A percentile compares a stretch with the other conserved stretches of the same genome.
Conservation (phyloP, 179 eudicot genomes). For the Gypsophila paniculata region DNA sequence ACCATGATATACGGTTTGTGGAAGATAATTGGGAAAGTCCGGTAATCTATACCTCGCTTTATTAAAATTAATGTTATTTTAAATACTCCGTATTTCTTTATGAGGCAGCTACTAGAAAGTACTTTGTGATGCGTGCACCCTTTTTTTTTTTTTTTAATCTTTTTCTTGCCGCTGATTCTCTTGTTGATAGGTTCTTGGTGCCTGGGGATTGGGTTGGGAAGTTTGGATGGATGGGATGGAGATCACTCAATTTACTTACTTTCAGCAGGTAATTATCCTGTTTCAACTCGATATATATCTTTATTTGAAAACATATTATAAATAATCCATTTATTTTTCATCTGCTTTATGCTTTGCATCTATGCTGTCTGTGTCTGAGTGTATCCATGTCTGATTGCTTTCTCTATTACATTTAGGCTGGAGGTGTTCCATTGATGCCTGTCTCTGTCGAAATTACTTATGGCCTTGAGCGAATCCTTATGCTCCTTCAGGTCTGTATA, state of each 20-base stretch:
- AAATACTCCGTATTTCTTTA: background rate
- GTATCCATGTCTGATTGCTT: background rate
- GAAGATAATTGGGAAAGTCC: constrained; percentile 99
- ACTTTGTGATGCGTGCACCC: background rate
- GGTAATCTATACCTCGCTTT: constrained; percentile 39
- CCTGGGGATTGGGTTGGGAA: constrained; percentile 99
- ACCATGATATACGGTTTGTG: constrained; percentile 96
- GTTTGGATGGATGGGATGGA: constrained; percentile 99
- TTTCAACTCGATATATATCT: background rate
- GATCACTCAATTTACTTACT: constrained; percentile 95
- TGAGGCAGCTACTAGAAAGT: constrained; percentile 1
- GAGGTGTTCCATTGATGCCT: constrained; percentile 79
- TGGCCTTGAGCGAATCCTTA: constrained; percentile 95
- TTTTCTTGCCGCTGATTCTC: constrained; percentile 8
- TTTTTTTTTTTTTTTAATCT: too few species aligned
- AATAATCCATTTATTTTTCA: background rate
- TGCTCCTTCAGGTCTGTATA: constrained; percentile 83
- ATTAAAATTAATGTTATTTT: constrained; percentile 1
- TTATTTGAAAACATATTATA: background rate
- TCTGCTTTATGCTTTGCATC: background rate
- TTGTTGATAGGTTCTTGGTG: constrained; percentile 81
- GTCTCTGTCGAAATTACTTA: constrained; percentile 98
- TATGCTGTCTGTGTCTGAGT: background rate
- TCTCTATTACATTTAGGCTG: constrained; percentile 52
- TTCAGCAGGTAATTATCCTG: constrained; percentile 69